These are phyloP conservation scores for Calvatia gigantea DNA, from an alignment of 768 basidiomycete genomes.

Conservation along the genomic window DNA sequence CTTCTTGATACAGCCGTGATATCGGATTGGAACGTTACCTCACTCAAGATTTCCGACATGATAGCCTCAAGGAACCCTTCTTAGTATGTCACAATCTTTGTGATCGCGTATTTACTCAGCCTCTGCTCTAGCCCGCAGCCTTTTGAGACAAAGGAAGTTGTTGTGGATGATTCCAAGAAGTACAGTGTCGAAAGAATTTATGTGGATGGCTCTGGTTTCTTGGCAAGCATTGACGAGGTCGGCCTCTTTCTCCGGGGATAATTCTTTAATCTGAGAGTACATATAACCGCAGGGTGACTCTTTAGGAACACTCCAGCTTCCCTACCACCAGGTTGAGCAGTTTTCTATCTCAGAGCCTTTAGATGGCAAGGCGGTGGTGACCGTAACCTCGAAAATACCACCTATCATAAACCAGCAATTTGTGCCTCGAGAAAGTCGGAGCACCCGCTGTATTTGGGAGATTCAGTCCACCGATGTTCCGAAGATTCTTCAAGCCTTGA, in stretches of 20 bases:
- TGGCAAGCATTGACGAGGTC: slow-evolving; percentile 48
- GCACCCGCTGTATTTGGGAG: slow-evolving; percentile 32
- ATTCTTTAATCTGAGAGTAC: slow-evolving; percentile 2
- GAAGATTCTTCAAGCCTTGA: slow-evolving; percentile 39
- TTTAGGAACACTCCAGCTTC: slow-evolving; percentile 49
- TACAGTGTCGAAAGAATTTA: slow-evolving; percentile 44
- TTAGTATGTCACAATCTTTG: slow-evolving; percentile 36
- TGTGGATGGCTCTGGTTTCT: slow-evolving; percentile 46
- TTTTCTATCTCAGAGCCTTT: slow-evolving; percentile 20
- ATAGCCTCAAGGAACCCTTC: slow-evolving; percentile 42
- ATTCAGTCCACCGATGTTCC: slow-evolving; percentile 29
- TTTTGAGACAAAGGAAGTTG: slow-evolving; percentile 41
- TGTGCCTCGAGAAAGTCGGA: slow-evolving; percentile 13
- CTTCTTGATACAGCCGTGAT: slow-evolving; percentile 38
- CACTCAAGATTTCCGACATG: slow-evolving; percentile 41
- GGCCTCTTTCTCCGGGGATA: background rate
- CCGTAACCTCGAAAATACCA: slow-evolving; percentile 28
- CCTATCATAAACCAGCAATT: slow-evolving; percentile 31
- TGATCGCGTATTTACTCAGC: background rate
- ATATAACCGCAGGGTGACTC: slow-evolving; percentile 36
- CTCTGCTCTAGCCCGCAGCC: slow-evolving; percentile 51
- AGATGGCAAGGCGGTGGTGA: slow-evolving; percentile 25
- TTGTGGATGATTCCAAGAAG: slow-evolving; percentile 26
- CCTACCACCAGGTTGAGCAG: slow-evolving; percentile 30
- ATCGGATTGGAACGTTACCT: slow-evolving; percentile 52